Percentiles rank a stretch among this genome's conserved stretches.
phyloP scores from a whole-genome alignment of 192 early-diverging fungal species.

The Lunasporangiospora selenospora region DNA sequence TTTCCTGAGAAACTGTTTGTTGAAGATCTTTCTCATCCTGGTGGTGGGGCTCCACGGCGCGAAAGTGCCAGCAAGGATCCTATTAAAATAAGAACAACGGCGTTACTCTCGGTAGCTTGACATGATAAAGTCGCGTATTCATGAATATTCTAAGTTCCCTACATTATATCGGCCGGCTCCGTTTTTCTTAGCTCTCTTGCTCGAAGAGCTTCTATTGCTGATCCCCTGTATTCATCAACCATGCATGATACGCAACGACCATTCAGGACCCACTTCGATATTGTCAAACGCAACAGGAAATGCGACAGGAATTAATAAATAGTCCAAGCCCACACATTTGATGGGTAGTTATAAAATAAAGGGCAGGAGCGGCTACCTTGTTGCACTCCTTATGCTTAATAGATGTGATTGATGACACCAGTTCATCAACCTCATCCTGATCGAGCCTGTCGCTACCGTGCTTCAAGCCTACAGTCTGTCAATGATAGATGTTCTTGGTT shows the following conservation, averaged over 20 bases:
- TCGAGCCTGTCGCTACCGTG: slow-evolving; percentile 8
- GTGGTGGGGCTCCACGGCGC: slow-evolving; percentile 11
- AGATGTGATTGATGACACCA: slow-evolving; percentile 8
- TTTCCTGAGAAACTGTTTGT: slow-evolving; percentile 2
- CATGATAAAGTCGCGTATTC: background rate
- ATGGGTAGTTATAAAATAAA: slow-evolving; percentile 2
- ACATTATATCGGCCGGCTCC: slow-evolving; percentile 19
- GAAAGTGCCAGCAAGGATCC: slow-evolving; percentile 16
- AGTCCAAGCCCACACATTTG: background rate
- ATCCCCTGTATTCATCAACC: slow-evolving; percentile 6
- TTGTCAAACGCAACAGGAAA: slow-evolving; percentile 1
- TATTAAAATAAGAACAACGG: slow-evolving; percentile 6
- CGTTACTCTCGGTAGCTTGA: slow-evolving; percentile 7
- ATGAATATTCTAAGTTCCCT: background rate
- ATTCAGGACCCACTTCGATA: slow-evolving; percentile 8
- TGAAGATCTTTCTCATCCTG: slow-evolving; percentile 15
- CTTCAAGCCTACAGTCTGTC: slow-evolving; percentile 1
- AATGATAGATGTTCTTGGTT: background rate
- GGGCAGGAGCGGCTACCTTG: background rate
- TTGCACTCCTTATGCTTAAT: slow-evolving; percentile 7
- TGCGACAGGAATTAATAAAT: slow-evolving; percentile 1
- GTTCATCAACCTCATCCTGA: slow-evolving; percentile 5
- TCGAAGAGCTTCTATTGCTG: slow-evolving; percentile 3
- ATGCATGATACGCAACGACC: slow-evolving; percentile 12
- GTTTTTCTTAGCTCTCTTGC: slow-evolving; percentile 11